Base-by-base conservation (phyloP, 441 rosid genomes). In the Biscutella laevigata region DNA sequence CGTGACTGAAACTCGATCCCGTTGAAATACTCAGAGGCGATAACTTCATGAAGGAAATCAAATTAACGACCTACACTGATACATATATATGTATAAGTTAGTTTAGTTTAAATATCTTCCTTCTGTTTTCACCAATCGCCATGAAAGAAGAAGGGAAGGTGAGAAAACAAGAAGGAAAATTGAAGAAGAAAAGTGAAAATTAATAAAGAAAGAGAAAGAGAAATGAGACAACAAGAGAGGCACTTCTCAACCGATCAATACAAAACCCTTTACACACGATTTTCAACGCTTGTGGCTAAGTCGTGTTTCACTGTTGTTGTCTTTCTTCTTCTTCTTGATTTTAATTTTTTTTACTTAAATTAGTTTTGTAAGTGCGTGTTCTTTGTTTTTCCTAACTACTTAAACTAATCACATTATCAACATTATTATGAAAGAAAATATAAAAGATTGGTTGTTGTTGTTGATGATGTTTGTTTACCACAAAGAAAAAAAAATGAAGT, bases 171-270 rank as follows among this genome's bases (percentile, higher is more conserved):
- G n/a, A n/a, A n/a, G n/a, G n/a, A n/a, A n/a, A n/a, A n/a, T n/a
- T n/a, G n/a, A n/a, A n/a, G n/a, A n/a, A n/a, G n/a, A n/a, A n/a
- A n/a, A n/a, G n/a, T n/a, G n/a, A n/a, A n/a, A n/a, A n/a, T n/a
- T n/a, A n/a, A n/a, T n/a, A n/a, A n/a, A n/a, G n/a, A n/a, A n/a
- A n/a, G n/a, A n/a, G n/a, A n/a, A n/a, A n/a, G 26, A 56, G 10
- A 35, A 41, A 46, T 32, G 47, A 12, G 19, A 11, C 19, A 6
- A 1, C 76, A 68, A 72, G 77, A 81, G 66, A 76, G 76, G 77
- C 82, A 74, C 88, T 75, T 71, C 83, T 77, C 86, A 86, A 82
- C 94, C 66, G 80, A 83, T 71, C 56, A 4, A 47, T 58, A n/a
- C n/a, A n/a, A n/a, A n/a, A n/a, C n/a, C n/a, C n/a, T 15, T 34